These are phyloP conservation scores for Citrus reticulata DNA, from an alignment of 345 rosid genomes.

Conservation along the genomic window DNA sequence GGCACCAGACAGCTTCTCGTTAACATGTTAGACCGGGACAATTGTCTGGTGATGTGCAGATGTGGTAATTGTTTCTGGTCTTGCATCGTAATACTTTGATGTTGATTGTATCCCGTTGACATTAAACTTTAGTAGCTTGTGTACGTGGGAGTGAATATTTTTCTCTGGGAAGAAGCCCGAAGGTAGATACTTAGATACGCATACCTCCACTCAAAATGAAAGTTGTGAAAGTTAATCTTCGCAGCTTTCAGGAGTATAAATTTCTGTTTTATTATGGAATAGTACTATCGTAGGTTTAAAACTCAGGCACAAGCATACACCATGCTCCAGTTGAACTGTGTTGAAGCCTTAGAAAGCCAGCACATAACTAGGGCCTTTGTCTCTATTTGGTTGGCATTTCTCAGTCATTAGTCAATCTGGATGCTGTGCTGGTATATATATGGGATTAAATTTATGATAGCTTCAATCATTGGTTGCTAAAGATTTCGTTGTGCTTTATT, in stretches of 20 bases:
- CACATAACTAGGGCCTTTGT: not conserved
- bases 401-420: not conserved
- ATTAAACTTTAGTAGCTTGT: not conserved
- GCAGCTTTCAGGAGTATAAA: not conserved
- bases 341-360: not conserved
- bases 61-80: not conserved
- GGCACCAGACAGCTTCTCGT: not conserved
- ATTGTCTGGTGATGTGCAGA: not conserved
- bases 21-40: not conserved
- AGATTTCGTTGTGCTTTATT: not conserved
- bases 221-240: not conserved
- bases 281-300: not conserved
- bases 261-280: not conserved
- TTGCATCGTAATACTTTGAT: not conserved
- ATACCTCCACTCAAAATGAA: not conserved
- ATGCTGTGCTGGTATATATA: not conserved
- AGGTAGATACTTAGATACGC: not conserved
- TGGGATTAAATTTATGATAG: not conserved
- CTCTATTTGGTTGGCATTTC: not conserved
- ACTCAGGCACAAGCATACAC: not conserved
- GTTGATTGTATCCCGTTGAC: not conserved
- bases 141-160: not conserved
- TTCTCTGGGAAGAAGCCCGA: not conserved
- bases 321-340: not conserved
- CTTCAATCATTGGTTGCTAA: not conserved